A percentile compares a stretch with the other conserved stretches of the same genome.
These are phyloP conservation scores for Fusarium bulbicola DNA, from an alignment of 2,329 filamentous ascomycete species.

Conservation along the genomic window DNA sequence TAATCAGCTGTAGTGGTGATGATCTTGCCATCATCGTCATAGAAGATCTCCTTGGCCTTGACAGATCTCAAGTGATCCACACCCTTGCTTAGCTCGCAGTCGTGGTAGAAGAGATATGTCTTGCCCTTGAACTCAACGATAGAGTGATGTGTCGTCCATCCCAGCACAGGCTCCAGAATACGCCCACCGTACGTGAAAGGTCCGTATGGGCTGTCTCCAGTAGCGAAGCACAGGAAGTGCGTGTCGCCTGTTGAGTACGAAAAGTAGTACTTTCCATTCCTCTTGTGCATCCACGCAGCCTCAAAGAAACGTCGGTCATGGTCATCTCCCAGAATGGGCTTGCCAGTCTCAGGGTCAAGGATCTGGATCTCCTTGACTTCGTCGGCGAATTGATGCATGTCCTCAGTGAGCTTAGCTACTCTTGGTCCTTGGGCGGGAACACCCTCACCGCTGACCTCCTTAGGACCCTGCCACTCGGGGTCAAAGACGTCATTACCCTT, in stretches of 20 bases:
- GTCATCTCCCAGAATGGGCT: conserved; percentile 70
- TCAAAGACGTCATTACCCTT: conserved; percentile 65
- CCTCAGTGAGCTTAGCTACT: conserved; percentile 69
- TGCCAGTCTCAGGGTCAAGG: conserved; percentile 67
- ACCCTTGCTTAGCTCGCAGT: conserved; percentile 73
- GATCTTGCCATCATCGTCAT: conserved; percentile 73
- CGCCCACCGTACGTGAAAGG: conserved; percentile 78
- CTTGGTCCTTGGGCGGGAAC: conserved; percentile 69
- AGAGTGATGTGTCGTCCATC: conserved; percentile 85
- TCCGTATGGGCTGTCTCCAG: conserved; percentile 69
- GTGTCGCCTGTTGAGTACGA: conserved; percentile 82
- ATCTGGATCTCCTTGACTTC: conserved; percentile 70
- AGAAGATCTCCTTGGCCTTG: conserved; percentile 79
- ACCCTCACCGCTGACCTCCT: conserved; percentile 67
- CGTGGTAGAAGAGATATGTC: conserved; percentile 83
- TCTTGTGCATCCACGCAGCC: conserved; percentile 82
- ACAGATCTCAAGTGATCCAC: conserved; percentile 77
- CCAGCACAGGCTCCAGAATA: conserved; percentile 78
- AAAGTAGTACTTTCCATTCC: conserved; percentile 75
- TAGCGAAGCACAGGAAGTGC: conserved; percentile 77
- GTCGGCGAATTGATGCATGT: conserved; percentile 71
- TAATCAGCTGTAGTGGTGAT: conserved; percentile 48
- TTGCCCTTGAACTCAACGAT: conserved; percentile 76
- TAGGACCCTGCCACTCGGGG: conserved; percentile 59
- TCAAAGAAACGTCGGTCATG: conserved; percentile 83